Base-by-base conservation (phyloP, 1,284 basidiomycete species). In the Apiotrichum sp. region DNA sequence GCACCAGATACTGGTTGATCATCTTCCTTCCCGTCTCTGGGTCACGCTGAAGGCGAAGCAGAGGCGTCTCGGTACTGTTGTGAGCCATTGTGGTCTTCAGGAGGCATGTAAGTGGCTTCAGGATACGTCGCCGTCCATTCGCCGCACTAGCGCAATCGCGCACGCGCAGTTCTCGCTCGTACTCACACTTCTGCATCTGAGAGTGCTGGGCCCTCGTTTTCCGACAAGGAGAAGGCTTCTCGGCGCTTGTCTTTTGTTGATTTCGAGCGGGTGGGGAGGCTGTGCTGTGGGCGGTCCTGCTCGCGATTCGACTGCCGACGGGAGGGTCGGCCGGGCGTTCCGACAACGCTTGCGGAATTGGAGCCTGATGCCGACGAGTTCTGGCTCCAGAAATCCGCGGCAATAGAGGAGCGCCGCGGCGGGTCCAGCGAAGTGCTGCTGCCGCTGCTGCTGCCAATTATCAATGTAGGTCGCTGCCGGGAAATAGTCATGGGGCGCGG, bases 1-100 rank as follows among this genome's bases (percentile, higher is more conserved):
- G 39, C 40, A 75, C 74, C 35, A 84, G 77, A 72, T 91, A 91
- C 70, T 89, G 86, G 76, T 92, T 92, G 67, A 91, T 80, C 79
- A 86, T 84, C 51, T 77, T 77, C 14, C 74, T 64, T 8, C 78
- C 78, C 2, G 74, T 71, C 42, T 62, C 69, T 14, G 72, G 71
- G 62, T 78, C 75, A 10, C 70, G 61, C 44, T 70, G 66, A 36
- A 74, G 61, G 39, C 65, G 59, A 14, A 76, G 63, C 50, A 79
- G 78, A 57, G 80, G 77, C 4, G 87, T 89, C 67, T 86, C 85
- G 62, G 83, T 72, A 8, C 72, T 74, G 57, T 31, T 38, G 39
- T 42, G 13, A 38, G 22, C 9, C 3, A 22, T 39, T 22, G 22
- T 22, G 11, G 39, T 34, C 16, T 40, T 14, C n/a, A 40, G 32